Conservation (phyloP, 345 rosid species). For the Ricinus communis region DNA sequence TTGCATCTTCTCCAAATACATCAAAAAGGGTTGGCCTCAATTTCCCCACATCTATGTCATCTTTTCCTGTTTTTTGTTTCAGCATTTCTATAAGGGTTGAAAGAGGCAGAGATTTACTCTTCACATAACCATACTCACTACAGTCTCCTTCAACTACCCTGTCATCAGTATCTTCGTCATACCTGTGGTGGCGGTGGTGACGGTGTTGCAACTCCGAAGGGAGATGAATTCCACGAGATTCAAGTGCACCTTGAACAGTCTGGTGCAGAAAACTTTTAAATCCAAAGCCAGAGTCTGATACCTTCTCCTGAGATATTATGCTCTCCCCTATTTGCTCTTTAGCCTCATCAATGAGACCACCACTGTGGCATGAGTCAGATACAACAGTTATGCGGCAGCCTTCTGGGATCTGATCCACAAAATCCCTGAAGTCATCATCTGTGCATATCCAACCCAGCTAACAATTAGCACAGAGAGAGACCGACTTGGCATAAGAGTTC, state of each 20-base stretch:
- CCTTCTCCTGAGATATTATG: conserved; percentile 43
- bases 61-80: conserved; percentile 80
- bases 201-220: conserved; percentile 49
- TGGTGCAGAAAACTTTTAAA: conserved; percentile 52
- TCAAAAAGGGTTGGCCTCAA: conserved; percentile 83
- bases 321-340: conserved; percentile 97
- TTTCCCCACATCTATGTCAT: conserved; percentile 75
- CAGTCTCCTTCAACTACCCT: conserved; percentile 38
- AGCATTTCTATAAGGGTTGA: conserved; percentile 82
- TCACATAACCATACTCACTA: conserved; percentile 45
- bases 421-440: conserved; percentile 92
- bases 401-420: conserved; percentile 65
- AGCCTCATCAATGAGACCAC: conserved; percentile 89
- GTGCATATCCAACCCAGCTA: conserved; percentile 19
- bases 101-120: conserved; percentile 73
- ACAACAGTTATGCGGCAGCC: conserved; percentile 70
- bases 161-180: conserved; percentile 40
- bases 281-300: conserved; percentile 41
- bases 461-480: background rate
- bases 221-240: conserved; percentile 60
- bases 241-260: conserved; percentile 48
- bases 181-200: conserved; percentile 28
- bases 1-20: conserved; percentile 81
- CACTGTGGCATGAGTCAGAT: conserved; percentile 95
- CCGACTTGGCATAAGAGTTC: too few relatives aligned